phyloP scores from a whole-genome alignment of 108 stramenopile genomes.

The Cylindrotheca fusiformis region DNA sequence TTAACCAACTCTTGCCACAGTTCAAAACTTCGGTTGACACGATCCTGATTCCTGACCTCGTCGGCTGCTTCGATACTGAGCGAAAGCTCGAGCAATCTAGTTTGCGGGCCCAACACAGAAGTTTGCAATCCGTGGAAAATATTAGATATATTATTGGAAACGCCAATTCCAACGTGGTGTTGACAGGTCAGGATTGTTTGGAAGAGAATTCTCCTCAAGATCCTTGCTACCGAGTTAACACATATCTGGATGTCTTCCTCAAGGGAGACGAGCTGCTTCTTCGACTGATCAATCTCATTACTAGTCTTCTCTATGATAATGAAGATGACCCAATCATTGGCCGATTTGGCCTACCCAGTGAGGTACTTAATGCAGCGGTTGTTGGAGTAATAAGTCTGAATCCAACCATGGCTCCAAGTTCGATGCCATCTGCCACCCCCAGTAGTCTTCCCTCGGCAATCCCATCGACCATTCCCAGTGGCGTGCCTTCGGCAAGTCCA shows the following conservation, averaged over 20 bases:
- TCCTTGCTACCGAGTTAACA: background rate
- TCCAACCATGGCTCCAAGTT: background rate
- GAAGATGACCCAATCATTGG: background rate
- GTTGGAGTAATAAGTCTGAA: background rate
- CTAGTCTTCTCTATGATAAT: background rate
- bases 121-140: background rate
- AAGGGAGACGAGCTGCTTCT: background rate
- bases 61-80: background rate
- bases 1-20: background rate
- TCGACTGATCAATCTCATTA: background rate
- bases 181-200: background rate
- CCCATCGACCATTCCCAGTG: background rate
- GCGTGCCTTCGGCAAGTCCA: background rate
- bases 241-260: background rate
- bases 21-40: background rate
- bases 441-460: background rate
- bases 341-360: background rate
- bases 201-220: background rate
- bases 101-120: background rate
- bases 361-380: background rate
- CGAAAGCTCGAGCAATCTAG: background rate
- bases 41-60: background rate
- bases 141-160: background rate
- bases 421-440: background rate
- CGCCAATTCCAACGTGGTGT: background rate